phyloP scores from a whole-genome alignment of 2,329 filamentous ascomycete genomes.

The Xylaria multiplex region DNA sequence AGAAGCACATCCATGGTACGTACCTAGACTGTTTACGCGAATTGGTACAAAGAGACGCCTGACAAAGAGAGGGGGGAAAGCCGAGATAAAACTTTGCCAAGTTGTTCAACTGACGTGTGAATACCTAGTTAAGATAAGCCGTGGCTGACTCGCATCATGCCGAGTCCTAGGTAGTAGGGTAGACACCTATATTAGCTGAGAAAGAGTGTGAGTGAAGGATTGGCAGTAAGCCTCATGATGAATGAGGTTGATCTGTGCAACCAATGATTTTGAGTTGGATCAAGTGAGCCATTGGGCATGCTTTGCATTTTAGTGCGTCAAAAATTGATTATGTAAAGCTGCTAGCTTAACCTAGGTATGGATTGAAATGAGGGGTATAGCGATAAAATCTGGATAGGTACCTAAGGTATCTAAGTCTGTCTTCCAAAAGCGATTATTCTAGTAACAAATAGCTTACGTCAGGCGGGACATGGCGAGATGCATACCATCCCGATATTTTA shows the following conservation, averaged over 20 bases:
- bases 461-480: not conserved
- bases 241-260: slow-evolving; percentile 7
- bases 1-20: slow-evolving; percentile 2
- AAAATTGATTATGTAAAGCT: not conserved
- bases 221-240: slow-evolving; percentile 13
- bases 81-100: not conserved
- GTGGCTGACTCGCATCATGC: slow-evolving; percentile 21
- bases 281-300: not conserved
- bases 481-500: not conserved
- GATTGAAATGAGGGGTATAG: not conserved
- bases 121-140: slow-evolving; percentile 11
- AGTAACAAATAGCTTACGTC: slow-evolving; percentile 6
- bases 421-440: slow-evolving; percentile 1
- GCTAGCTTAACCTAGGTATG: no score
- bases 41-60: not conserved
- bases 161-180: not conserved
- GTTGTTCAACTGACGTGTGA: slow-evolving; percentile 10
- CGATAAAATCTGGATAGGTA: not conserved
- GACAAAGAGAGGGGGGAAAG: not conserved
- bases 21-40: slow-evolving; percentile 26
- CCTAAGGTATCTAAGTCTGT: not conserved
- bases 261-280: slow-evolving; percentile 4
- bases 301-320: slow-evolving; percentile 17
- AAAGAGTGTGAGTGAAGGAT: slow-evolving; percentile 7
- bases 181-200: not conserved